Evolutionary conservation across 2,329 filamentous ascomycete genomes (phyloP), one percentile per base, ranked within the genome.

Genomic region (Alternaria angustiovoidea): DNA sequence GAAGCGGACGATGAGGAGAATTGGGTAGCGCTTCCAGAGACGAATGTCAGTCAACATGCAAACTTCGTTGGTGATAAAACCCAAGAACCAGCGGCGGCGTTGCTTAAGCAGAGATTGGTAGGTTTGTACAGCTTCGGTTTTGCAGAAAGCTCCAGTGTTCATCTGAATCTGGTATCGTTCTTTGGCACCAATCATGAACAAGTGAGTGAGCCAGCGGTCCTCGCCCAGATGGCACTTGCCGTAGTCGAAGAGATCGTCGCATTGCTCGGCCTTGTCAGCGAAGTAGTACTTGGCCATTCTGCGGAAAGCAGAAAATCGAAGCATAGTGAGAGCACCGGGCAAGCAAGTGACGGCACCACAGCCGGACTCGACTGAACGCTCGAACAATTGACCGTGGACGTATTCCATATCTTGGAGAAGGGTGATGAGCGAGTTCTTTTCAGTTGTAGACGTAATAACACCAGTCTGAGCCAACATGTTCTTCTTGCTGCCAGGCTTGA

Each of bases 261-360:
- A 97, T 74, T 96, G 91, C 78, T 97, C 94, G 5, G 93, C 93
- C 78, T 97, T 96, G 80, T 97, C 94, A 39, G 94, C 93, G 78
- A 99, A 99, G 81, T 99, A 98, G 81, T 97, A 97, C 75, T 96
- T 96, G 73, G 94, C 93, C 93, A 99, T 97, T 73, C 91, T 91
- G 59, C 94, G 87, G 80, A 99, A 98, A 5, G 95, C 95, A 2
- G 94, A 97, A 80, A 97, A 97, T 54, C 95, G 92, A 54, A 99
- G 83, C 82, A 97, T 96, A 1, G 94, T 98, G 68, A 98, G 81
- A n/a, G 94, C 94, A 28, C 95, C 94, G 0, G 95, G 95, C 48
- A 99, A 84, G 78, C 94, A 99, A 34, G 94, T 98, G 48, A 99
- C 94, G 6, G 94, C 89, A 53, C 94, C 94, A 75, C 94, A 97